Evolutionary conservation across 148 eudicot species (phyloP), one percentile per base, ranked within the genome.

Genomic region (Chenopodium quinoa): DNA sequence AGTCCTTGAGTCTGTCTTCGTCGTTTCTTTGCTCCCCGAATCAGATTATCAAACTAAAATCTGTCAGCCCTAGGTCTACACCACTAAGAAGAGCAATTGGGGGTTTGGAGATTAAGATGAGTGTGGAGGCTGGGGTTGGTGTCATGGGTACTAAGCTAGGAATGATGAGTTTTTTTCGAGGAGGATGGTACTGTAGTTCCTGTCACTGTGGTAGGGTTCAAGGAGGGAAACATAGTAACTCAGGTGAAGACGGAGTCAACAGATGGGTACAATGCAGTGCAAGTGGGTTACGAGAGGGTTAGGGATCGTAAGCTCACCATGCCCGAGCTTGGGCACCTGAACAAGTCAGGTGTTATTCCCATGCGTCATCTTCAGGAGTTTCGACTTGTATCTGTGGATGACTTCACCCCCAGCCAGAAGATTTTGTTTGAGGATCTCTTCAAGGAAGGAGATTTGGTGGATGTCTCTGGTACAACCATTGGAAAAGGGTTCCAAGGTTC

Each of bases 161-260:
- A 2, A 96, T 96, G 99, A 96, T 96, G 99, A 86, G 86, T 44
- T 92, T 67, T 67, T 79, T 96, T 96, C 76, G 90, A 92, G 80
- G 83, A 89, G 47, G 79, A 86, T 56, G 99, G 99, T 7, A 79
- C 60, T 13, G 99, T 97, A 1, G 85, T 92, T 23, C 98, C 99
- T 4, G 99, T 97, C 12, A 97, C 99, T 2, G 94, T 97, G n/a
- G 86, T 97, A 13, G 98, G 99, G 19, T 97, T 97, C 76, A 89
- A 89, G n/a, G 99, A 97, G 85, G 99, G 99, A 4, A 96, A 97
- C 76, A 92, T 97, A 20, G 97, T 97, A 56, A 96, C 99, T 37
- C 99, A 96, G 75, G 95, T 96, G 56, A 96, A 97, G 85, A 92
- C 97, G 0, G 89, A 94, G 75, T 86, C 91, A 22, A 97, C 99